Percentiles rank a stretch among this genome's conserved stretches.
phyloP scores from a whole-genome alignment of 768 basidiomycete species.

The Suillus lakei region DNA sequence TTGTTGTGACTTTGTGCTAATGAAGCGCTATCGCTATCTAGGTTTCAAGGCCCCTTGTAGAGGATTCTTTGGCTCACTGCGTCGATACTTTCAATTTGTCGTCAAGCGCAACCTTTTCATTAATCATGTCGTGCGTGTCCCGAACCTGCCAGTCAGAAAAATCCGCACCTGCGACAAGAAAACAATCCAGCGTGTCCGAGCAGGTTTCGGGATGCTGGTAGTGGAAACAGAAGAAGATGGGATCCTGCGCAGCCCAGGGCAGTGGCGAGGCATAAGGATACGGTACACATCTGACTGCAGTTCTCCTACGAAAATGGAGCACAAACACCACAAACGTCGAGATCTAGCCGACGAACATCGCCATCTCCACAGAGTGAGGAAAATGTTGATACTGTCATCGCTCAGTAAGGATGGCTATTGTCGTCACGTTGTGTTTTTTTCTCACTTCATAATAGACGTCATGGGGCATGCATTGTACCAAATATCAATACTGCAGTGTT shows the following conservation, averaged over 20 bases:
- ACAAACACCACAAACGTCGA: constrained; percentile 14
- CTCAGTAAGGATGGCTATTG: constrained; percentile 54
- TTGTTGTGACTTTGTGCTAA: constrained; percentile 2
- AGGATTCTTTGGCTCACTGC: constrained; percentile 26
- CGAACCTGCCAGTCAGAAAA: constrained; percentile 77
- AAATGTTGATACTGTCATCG: constrained; percentile 55
- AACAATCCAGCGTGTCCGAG: constrained; percentile 70
- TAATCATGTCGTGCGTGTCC: constrained; percentile 78
- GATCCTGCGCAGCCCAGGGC: constrained; percentile 40
- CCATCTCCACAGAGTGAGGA: constrained; percentile 37
- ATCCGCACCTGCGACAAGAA: constrained; percentile 82
- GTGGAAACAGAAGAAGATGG: constrained; percentile 48
- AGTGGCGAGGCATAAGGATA: constrained; percentile 54
- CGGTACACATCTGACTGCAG: constrained; percentile 59
- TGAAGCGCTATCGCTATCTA: constrained; percentile 31
- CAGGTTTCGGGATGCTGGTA: constrained; percentile 64
- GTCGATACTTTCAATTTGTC: constrained; percentile 5
- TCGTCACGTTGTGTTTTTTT: background rate
- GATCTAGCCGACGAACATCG: constrained; percentile 32
- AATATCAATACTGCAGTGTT: constrained; percentile 62
- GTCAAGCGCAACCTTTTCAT: constrained; percentile 76
- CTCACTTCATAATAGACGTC: constrained; percentile 52
- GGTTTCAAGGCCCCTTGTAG: constrained; percentile 73
- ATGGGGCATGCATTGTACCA: constrained; percentile 64
- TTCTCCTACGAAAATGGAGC: constrained; percentile 18